These are phyloP conservation scores for Lachnellula subtilissima DNA, from an alignment of 2,329 filamentous ascomycete species.

Conservation along the genomic window DNA sequence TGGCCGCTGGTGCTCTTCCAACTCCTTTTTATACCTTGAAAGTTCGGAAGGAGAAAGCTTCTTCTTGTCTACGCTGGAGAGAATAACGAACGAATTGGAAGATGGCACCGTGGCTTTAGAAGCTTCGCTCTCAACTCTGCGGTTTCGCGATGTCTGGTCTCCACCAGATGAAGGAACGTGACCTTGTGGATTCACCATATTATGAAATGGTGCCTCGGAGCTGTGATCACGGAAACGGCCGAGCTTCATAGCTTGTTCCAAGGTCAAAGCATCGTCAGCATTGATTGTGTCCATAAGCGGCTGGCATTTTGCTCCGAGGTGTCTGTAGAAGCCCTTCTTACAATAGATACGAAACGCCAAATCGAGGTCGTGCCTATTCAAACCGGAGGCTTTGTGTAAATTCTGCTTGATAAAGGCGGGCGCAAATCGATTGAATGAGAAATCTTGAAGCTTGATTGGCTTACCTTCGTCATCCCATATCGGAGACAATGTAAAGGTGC, in stretches of 20 bases:
- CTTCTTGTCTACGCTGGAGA: not conserved
- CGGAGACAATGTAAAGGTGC: not conserved
- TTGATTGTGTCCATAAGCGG: not conserved
- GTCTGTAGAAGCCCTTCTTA: not conserved
- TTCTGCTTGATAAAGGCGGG: slow-evolving; percentile 3
- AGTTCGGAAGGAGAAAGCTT: not conserved
- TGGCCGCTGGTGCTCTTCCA: not conserved
- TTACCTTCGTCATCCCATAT: slow-evolving; percentile 2
- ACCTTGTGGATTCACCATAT: not conserved
- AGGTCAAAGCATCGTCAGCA: not conserved
- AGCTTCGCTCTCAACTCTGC: not conserved
- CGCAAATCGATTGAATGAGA: slow-evolving; percentile 7
- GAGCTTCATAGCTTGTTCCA: slow-evolving; percentile 1
- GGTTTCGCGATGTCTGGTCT: not conserved
- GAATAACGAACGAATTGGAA: not conserved
- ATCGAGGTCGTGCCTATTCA: not conserved
- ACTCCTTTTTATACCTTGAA: not conserved
- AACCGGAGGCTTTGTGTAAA: not conserved
- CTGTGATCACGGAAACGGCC: not conserved
- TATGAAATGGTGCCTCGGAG: not conserved
- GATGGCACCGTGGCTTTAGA: not conserved
- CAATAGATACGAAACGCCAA: slow-evolving; percentile 4
- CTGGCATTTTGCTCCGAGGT: not conserved
- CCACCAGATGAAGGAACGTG: not conserved
- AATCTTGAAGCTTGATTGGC: slow-evolving; percentile 8